phyloP scores from a whole-genome alignment of 2,329 filamentous ascomycete genomes.

The Cephalotrichum gorgonifer region DNA sequence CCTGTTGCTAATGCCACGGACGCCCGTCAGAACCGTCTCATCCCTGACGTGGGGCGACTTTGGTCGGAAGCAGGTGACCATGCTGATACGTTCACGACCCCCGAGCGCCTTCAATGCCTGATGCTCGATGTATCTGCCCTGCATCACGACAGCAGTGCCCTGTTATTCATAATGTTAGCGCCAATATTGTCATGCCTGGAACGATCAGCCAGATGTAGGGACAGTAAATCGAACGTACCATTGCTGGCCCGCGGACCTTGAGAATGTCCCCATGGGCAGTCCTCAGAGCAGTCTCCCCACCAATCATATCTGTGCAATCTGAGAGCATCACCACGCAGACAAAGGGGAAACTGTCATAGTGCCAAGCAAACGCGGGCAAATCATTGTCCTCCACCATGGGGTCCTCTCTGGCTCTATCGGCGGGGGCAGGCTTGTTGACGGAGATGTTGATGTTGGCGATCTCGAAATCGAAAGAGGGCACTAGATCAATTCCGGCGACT shows the following conservation, averaged over 20 bases:
- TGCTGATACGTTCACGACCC: constrained; percentile 50
- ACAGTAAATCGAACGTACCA: too few relatives aligned
- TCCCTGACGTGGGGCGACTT: constrained; percentile 42
- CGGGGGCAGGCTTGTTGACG: constrained; percentile 34
- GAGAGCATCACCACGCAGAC: constrained; percentile 62
- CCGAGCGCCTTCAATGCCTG: constrained; percentile 49
- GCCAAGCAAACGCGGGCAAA: constrained; percentile 54
- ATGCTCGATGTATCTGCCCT: constrained; percentile 58
- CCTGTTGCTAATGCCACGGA: constrained; percentile 47
- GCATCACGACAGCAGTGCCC: constrained; percentile 54
- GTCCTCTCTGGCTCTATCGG: constrained; percentile 31
- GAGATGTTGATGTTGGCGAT: constrained; percentile 46
- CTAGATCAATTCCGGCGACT: constrained; percentile 43
- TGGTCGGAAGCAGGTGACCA: constrained; percentile 57
- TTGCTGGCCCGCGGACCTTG: constrained; percentile 49
- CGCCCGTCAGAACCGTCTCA: constrained; percentile 49
- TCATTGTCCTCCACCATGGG: constrained; percentile 21
- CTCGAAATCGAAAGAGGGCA: constrained; percentile 42
- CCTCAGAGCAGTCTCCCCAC: constrained; percentile 53
- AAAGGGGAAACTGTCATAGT: constrained; percentile 56
- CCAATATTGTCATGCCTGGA: neutral
- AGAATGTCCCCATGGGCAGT: constrained; percentile 41
- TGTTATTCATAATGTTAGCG: constrained; percentile 19
- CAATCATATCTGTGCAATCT: constrained; percentile 51
- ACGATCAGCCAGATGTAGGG: too few relatives aligned